phyloP scores from a whole-genome alignment of 306 rosid species.

The Canavalia ensiformis region DNA sequence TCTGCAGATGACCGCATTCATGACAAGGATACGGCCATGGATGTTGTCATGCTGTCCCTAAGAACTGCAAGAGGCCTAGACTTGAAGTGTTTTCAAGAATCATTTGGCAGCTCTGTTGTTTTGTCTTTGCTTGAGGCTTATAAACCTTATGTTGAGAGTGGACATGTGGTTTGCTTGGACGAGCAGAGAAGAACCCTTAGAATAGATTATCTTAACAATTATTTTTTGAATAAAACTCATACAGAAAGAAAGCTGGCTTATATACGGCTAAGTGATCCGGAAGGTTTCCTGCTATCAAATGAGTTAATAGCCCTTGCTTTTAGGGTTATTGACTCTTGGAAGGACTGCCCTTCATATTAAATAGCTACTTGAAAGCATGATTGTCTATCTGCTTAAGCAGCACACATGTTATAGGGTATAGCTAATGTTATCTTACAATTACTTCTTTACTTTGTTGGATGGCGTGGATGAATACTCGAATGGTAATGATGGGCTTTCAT shows the following conservation, averaged over 20 bases:
- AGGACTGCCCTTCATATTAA: conserved; percentile 21
- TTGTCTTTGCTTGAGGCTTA: conserved; percentile 68
- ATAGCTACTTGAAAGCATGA: conserved; percentile 39
- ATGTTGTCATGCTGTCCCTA: conserved; percentile 86
- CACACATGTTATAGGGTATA: not conserved
- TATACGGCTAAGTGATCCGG: conserved; percentile 87
- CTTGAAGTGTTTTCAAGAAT: conserved; percentile 64
- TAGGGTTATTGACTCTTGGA: conserved; percentile 70
- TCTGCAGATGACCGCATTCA: conserved; percentile 44
- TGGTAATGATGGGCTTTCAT: not conserved
- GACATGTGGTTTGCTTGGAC: conserved; percentile 79
- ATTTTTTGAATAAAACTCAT: conserved; percentile 39
- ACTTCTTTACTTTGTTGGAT: conserved; percentile 8
- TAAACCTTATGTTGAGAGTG: conserved; percentile 78
- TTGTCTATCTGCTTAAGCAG: conserved; percentile 15
- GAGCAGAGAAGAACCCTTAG: conserved; percentile 60
- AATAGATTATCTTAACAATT: conserved; percentile 53
- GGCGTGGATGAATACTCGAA: conserved; percentile 14
- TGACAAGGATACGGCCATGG: conserved; percentile 73
- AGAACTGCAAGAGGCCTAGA: conserved; percentile 86
- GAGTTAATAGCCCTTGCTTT: conserved; percentile 90
- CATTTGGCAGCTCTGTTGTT: conserved; percentile 66
- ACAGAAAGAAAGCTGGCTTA: conserved; percentile 50
- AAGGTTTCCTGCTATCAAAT: conserved; percentile 91
- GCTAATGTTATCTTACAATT: conserved; percentile 24